Base-by-base conservation (phyloP, 2,329 filamentous ascomycete genomes). In the Penicillium thymicola region DNA sequence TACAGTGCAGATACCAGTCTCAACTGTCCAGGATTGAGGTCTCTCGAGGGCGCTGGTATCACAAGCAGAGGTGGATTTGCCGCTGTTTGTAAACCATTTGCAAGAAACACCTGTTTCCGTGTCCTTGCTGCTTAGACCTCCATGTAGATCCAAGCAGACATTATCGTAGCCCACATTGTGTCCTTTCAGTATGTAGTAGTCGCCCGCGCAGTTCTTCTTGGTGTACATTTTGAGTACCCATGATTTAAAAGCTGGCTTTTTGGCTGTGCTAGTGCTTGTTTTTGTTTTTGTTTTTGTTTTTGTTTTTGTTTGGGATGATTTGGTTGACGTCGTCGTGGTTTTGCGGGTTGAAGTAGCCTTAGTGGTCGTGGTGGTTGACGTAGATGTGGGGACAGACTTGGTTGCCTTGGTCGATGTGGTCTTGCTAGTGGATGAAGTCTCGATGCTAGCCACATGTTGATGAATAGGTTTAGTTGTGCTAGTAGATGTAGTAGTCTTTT, bases 161-260 rank as follows among this genome's bases (percentile, higher is more conserved):
- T 38, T 7, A 16, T n/a, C 14, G 34, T 28, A 38, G 16, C 23
- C 46, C 34, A 21, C 5, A 28, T 46, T 56, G 30, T 43, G 38
- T 13, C 58, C 61, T 44, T 56, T 38, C 4, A 62, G 18, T 18
- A 55, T 5, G 37, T 60, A 60, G 36, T 62, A 62, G 27, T 61
- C 55, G 7, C 54, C 58, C 9, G 32, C 11, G 30, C 61, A 63
- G 2, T 48, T 6, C n/a, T 41, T 23, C 27, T 59, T 18, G 14
- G 38, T 51, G 36, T 61, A 63, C 16, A 63, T 46, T 9, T 18
- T 27, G 10, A 61, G 28, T 25, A 46, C n/a, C 54, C 57, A 63
- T 51, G 49, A 7, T 23, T 21, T 40, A 9, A 27, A 16, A 44
- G 5, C 2, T 18, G 16, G 5, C 11, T 16, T 3, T 23, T 45